phyloP scores from a whole-genome alignment of 192 early-diverging fungal species.

The Linnemannia hyalina region DNA sequence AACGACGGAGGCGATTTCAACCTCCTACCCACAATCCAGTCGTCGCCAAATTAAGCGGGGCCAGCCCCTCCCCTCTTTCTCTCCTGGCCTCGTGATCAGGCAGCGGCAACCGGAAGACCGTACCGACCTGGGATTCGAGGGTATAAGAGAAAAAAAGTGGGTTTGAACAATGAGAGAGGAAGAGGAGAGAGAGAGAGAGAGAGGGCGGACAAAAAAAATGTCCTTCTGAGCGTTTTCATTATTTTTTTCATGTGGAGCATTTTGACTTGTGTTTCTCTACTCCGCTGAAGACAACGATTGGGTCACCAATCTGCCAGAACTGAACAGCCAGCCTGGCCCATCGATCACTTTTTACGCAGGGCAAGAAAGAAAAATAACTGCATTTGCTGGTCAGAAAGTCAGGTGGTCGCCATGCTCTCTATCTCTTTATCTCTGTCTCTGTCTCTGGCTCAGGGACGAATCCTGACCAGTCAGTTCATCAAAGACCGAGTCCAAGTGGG shows the following conservation, averaged over 20 bases:
- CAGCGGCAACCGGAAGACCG: no score
- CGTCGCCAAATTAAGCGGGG: no score
- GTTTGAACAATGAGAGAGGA: background rate
- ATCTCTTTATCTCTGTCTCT: background rate
- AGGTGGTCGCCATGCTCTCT: background rate
- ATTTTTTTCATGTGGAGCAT: background rate
- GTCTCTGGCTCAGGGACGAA: background rate
- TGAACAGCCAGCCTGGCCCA: background rate
- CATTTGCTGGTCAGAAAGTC: background rate
- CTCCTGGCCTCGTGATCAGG: no score
- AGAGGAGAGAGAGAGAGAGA: background rate
- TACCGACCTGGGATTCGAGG: background rate
- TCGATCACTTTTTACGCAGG: background rate
- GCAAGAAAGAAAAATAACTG: background rate
- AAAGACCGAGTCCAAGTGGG: background rate
- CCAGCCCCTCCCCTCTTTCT: no score
- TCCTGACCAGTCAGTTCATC: background rate
- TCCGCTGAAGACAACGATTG: background rate
- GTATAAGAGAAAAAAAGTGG: background rate
- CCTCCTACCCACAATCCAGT: no score
- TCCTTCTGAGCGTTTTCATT: background rate
- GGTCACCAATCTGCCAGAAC: background rate
- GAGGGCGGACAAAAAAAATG: background rate
- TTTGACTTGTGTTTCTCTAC: background rate
- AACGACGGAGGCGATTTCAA: no score